phyloP scores from a whole-genome alignment of 805 yeast species.

The Sungouiozyma intestinalis region DNA sequence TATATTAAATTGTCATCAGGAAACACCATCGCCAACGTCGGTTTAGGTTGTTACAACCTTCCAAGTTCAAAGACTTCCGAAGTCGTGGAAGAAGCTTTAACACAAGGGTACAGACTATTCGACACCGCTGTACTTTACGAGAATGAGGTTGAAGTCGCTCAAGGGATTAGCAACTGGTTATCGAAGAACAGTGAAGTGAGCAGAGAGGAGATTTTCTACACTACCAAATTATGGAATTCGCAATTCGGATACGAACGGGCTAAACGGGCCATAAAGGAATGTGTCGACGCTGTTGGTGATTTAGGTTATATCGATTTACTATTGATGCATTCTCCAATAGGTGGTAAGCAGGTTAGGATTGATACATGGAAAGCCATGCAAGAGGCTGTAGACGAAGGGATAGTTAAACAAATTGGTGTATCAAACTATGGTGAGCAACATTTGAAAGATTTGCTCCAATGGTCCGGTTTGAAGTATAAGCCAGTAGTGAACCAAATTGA shows the following conservation, averaged over 20 bases:
- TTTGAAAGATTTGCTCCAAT: slow-evolving; percentile 46
- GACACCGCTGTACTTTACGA: slow-evolving; percentile 63
- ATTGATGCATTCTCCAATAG: slow-evolving; percentile 55
- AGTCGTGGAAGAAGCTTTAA: slow-evolving; percentile 46
- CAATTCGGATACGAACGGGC: slow-evolving; percentile 52
- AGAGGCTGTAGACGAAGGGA: slow-evolving; percentile 52
- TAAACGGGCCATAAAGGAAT: slow-evolving; percentile 44
- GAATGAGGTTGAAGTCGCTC: slow-evolving; percentile 52
- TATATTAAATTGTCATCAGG: slow-evolving; percentile 44
- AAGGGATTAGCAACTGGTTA: slow-evolving; percentile 47
- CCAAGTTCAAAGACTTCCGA: slow-evolving; percentile 31
- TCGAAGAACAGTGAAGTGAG: slow-evolving; percentile 34
- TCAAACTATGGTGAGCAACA: slow-evolving; percentile 60
- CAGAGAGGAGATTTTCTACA: slow-evolving; percentile 45
- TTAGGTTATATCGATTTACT: slow-evolving; percentile 64
- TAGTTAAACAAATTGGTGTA: slow-evolving; percentile 62
- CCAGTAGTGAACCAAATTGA: slow-evolving; percentile 80
- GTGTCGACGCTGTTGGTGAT: slow-evolving; percentile 40
- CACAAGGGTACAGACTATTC: slow-evolving; percentile 60
- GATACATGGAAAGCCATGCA: slow-evolving; percentile 68
- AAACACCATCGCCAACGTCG: slow-evolving; percentile 43
- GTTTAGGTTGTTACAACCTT: slow-evolving; percentile 43
- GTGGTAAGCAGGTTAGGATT: slow-evolving; percentile 38
- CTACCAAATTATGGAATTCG: slow-evolving; percentile 66
- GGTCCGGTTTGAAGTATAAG: slow-evolving; percentile 42